A percentile compares a stretch with the other conserved stretches of the same genome.
phyloP scores from a whole-genome alignment of 2,329 filamentous ascomycete genomes.

The Xylariaceae sp. region DNA sequence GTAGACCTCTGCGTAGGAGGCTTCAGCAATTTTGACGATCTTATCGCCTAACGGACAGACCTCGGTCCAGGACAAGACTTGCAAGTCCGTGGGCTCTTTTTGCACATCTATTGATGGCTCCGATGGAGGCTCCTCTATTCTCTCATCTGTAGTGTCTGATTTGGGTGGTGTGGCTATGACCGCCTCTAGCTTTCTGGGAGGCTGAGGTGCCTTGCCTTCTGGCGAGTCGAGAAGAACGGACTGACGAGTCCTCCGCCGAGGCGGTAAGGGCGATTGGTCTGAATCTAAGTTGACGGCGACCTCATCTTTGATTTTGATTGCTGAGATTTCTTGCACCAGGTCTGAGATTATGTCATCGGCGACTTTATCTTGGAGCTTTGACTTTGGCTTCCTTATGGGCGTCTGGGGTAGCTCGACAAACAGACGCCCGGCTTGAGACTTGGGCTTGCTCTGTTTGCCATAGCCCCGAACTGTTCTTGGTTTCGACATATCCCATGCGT shows the following conservation, averaged over 20 bases:
- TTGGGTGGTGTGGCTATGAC: constrained; percentile 3
- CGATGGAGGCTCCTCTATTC: neutral
- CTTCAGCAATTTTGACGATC: constrained; percentile 63
- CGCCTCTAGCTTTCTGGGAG: neutral
- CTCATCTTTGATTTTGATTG: constrained; percentile 25
- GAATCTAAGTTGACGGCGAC: constrained; percentile 11
- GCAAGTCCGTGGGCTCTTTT: constrained; percentile 29
- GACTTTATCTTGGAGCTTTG: constrained; percentile 6
- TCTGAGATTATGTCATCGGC: constrained; percentile 28
- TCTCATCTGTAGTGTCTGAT: constrained; percentile 7
- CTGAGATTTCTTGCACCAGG: constrained; percentile 32
- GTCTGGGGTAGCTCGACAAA: constrained; percentile 51
- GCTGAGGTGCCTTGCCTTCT: constrained; percentile 9
- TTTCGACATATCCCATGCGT: constrained; percentile 40
- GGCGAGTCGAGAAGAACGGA: constrained; percentile 13
- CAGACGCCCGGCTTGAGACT: constrained; percentile 44
- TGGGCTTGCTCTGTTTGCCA: constrained; percentile 44
- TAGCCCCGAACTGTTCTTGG: constrained; percentile 44
- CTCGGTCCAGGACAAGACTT: constrained; percentile 53
- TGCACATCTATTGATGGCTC: neutral
- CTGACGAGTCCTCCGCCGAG: constrained; percentile 21
- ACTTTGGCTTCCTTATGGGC: constrained; percentile 35
- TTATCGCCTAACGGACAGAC: constrained; percentile 50
- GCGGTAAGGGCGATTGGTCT: constrained; percentile 9
- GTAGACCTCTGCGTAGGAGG: constrained; percentile 64